Evolutionary conservation across 2,329 filamentous ascomycete genomes (phyloP), one percentile per base, ranked within the genome.

Genomic region (Septoria petroselini): DNA sequence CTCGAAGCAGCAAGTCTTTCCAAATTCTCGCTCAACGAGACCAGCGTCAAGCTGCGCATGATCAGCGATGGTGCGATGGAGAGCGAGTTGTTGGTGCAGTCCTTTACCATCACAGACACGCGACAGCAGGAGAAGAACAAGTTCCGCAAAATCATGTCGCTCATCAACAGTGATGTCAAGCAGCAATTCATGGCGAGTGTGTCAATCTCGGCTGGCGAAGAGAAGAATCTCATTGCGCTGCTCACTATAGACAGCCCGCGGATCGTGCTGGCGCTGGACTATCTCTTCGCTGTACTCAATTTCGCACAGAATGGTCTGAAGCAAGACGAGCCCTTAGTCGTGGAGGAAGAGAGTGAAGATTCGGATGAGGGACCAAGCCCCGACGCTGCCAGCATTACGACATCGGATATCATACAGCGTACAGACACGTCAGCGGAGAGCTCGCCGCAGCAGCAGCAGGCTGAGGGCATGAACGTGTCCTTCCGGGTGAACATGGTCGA

Each of bases 131-230:
- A 95, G 61, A 87, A 85, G 4, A 98, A 96, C 74, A 96, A 95
- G 66, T 99, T 94, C 77, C 83, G 90, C 42, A 94, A 91, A 68
- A 96, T 98, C 71, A 97, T 98, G 93, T 91, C 91, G 1, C 84
- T 95, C 48, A 90, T 91, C 64, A 97, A 96, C 69, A 91, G 90
- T 60, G 86, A 91, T 48, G 90, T 93, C 47, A 81, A 83, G 38
- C 91, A 97, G 68, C 94, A 99, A 62, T 91, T 98, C 64, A 98
- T 98, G 93, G 93, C 93, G 14, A 96, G 87, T 66, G 75, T 98
- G 3, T 94, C 91, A 0, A 94, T 98, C 70, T 90, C 91, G 0
- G 88, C 90, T 12, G 90, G 90, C 3, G 75, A 83, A 27, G 86
- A 95, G 33, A 82, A 83, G 52, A 88, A 84, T 65, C 71, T 97